phyloP scores from a whole-genome alignment of 208 protist genomes.

The Leishmania lainsoni region DNA sequence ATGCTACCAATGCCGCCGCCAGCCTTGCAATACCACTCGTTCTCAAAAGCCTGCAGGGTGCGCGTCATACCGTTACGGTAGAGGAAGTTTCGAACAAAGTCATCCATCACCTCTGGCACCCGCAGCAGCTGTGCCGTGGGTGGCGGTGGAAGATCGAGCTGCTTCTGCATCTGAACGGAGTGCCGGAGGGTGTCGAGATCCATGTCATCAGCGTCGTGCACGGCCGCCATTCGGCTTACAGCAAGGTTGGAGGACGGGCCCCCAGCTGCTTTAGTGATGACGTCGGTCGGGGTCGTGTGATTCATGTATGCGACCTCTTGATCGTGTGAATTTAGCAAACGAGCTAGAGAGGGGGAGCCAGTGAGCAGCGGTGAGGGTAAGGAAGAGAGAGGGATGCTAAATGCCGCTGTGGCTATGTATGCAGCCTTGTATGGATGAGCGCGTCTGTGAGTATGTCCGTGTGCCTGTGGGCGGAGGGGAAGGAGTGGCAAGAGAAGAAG shows the following conservation, averaged over 20 bases:
- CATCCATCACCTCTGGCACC: conserved; percentile 92
- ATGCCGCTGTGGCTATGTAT: neutral
- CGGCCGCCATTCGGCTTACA: neutral
- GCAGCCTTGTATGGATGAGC: conserved; percentile 1
- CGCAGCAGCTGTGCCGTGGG: conserved; percentile 85
- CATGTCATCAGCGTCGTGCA: conserved; percentile 43
- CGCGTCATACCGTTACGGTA: conserved; percentile 74
- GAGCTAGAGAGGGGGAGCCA: neutral
- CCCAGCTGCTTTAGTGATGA: neutral
- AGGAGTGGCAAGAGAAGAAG: neutral
- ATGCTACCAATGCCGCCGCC: conserved; percentile 31
- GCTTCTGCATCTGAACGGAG: conserved; percentile 56
- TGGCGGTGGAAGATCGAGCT: conserved; percentile 53
- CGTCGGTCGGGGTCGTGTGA: neutral
- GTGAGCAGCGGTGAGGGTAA: neutral
- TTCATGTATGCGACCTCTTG: conserved; percentile 3
- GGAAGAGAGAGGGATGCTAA: neutral
- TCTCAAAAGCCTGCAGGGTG: conserved; percentile 87
- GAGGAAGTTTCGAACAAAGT: conserved; percentile 94
- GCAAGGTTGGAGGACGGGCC: neutral
- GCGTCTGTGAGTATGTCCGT: neutral
- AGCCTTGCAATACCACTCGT: conserved; percentile 79
- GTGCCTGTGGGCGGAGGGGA: neutral
- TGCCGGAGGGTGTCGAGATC: conserved; percentile 67
- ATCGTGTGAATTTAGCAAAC: neutral